Conservation (phyloP, 2,329 filamentous ascomycete genomes). For the Pezicula radicicola region DNA sequence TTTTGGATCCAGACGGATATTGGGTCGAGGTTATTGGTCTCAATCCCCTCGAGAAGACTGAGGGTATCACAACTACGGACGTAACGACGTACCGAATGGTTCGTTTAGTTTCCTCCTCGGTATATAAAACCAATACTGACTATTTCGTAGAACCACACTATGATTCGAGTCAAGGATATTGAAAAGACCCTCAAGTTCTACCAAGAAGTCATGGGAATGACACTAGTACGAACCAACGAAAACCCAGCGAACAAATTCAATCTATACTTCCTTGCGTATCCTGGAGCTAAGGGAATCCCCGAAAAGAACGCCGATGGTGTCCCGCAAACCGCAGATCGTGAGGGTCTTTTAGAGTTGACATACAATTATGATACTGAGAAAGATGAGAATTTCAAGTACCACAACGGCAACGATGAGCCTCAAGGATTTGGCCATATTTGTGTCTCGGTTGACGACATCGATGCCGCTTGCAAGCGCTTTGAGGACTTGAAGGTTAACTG, state of each 20-base stretch:
- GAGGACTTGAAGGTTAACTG: constrained; percentile 79
- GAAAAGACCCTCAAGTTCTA: constrained; percentile 76
- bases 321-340: constrained; percentile 62
- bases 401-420: constrained; percentile 87
- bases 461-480: constrained; percentile 82
- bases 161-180: constrained; percentile 88
- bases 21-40: constrained; percentile 81
- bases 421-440: constrained; percentile 96
- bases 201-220: constrained; percentile 87
- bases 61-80: constrained; percentile 70
- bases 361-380: constrained; percentile 86
- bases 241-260: constrained; percentile 73
- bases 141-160: constrained; percentile 72
- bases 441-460: constrained; percentile 82
- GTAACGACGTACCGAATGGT: constrained; percentile 70
- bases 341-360: constrained; percentile 87
- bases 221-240: constrained; percentile 70
- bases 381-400: constrained; percentile 79
- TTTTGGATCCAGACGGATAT: constrained; percentile 81
- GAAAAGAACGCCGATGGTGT: constrained; percentile 51
- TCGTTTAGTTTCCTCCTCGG: constrained; percentile 6
- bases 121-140: constrained; percentile 2
- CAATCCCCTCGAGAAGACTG: constrained; percentile 68
- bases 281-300: constrained; percentile 49
- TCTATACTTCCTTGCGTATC: constrained; percentile 89